These are phyloP conservation scores for Collybiopsis luxurians DNA, from an alignment of 768 basidiomycete genomes.

Conservation along the genomic window DNA sequence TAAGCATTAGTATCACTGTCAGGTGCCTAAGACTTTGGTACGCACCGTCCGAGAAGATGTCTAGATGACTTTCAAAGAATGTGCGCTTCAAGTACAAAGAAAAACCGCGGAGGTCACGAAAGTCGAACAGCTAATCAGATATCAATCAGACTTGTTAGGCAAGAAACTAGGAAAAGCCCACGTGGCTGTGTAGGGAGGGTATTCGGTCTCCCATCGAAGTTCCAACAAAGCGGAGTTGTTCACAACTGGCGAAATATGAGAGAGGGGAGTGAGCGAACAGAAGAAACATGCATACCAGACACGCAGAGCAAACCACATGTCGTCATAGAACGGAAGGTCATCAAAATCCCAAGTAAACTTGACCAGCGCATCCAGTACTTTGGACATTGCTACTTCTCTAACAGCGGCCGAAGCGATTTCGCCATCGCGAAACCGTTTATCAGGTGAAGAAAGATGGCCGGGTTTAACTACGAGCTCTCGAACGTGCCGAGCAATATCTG, in stretches of 20 bases:
- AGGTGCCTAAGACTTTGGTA: too few relatives aligned
- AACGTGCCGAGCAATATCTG: slow-evolving; percentile 66
- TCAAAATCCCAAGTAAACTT: slow-evolving; percentile 74
- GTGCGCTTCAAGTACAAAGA: slow-evolving; percentile 55
- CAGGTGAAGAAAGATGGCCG: slow-evolving; percentile 15
- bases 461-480: slow-evolving; percentile 53
- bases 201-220: slow-evolving; percentile 61
- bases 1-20: too few relatives aligned
- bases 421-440: slow-evolving; percentile 21
- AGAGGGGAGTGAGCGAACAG: slow-evolving; percentile 5
- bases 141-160: neutral
- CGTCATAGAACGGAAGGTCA: slow-evolving; percentile 61
- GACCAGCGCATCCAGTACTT: slow-evolving; percentile 57
- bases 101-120: slow-evolving; percentile 61
- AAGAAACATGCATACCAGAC: slow-evolving; percentile 47
- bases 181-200: slow-evolving; percentile 59
- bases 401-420: slow-evolving; percentile 51
- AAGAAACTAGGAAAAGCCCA: slow-evolving; percentile 28
- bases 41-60: slow-evolving; percentile 56
- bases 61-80: slow-evolving; percentile 62
- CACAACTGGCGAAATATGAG: slow-evolving; percentile 45
- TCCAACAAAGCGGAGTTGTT: slow-evolving; percentile 58
- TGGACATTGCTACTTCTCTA: slow-evolving; percentile 42
- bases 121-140: slow-evolving; percentile 61
- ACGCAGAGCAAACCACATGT: slow-evolving; percentile 77